Base-by-base conservation (phyloP, 495 filamentous ascomycete species). In the Astrothelium macrocarpum region DNA sequence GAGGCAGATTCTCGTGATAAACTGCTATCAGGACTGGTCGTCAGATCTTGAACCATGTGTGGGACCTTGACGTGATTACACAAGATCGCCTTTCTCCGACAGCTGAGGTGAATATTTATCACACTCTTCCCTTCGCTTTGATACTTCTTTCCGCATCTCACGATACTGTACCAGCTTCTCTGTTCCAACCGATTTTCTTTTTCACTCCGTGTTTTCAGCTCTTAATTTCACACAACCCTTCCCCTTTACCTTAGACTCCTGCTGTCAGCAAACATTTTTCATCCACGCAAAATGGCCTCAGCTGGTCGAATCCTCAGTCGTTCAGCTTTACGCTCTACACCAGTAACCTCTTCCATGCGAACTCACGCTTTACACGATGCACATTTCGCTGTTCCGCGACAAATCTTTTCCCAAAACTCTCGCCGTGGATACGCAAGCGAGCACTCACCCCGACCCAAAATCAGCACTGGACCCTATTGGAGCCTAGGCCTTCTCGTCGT, bases 401-500 rank as follows among this genome's bases (percentile, higher is more conserved):
- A 85, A 67, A 79, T 80, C 64, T 82, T 88, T 77, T 87, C 84
- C 72, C 80, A 83, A 69, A 75, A 82, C 66, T 79, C 81, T 71
- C 87, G 84, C 64, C 87, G 89, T 59, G 85, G 86, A 72, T 95
- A 93, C 78, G 84, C 91, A 39, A 89, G 88, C 32, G 83, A 85
- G 68, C 74, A 86, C 39, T 76, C 72, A 42, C 62, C 83, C 26
- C 81, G 80, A 73, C 79, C 83, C 67, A 59, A 46, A 31, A 66
- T 58, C 56, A 75, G 73, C 43, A 77, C 76, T 59, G 71, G 72
- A 46, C 72, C 82, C 53, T 79, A 78, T 66, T 81, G 81, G 67
- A 81, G 80, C 67, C 74, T 82, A 23, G 82, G 79, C 66, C 77
- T 87, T 58, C 80, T 82, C 59, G 78, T 80, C 60, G 81, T 80